phyloP scores from a whole-genome alignment of 2,329 filamentous ascomycete genomes.

The Septoria petroselini region DNA sequence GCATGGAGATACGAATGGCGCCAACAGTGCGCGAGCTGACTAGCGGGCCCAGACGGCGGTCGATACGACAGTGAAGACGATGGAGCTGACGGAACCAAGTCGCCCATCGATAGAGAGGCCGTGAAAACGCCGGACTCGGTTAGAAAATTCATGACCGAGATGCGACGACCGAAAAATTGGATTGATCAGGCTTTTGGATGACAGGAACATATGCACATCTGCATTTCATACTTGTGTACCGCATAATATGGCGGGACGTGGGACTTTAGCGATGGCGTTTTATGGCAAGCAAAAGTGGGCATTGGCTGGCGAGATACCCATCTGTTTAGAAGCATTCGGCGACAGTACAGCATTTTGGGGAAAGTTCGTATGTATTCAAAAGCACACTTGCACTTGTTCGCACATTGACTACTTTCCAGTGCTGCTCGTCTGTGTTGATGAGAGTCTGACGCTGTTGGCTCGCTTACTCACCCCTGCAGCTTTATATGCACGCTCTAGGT shows the following conservation, averaged over 20 bases:
- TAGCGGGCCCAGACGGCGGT: constrained; percentile 21
- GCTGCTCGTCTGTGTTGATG: background rate
- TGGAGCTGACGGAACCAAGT: constrained; percentile 13
- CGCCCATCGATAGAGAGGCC: constrained; percentile 22
- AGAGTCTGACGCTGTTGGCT: background rate
- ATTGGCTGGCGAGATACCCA: constrained; percentile 12
- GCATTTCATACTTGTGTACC: background rate
- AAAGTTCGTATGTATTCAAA: constrained; percentile 1
- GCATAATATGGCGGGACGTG: background rate
- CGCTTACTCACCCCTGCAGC: background rate
- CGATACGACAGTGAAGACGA: constrained; percentile 18
- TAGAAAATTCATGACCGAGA: constrained; percentile 23
- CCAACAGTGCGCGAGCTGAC: constrained; percentile 20
- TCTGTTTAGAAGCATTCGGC: constrained; percentile 11
- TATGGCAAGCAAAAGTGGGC: constrained; percentile 7
- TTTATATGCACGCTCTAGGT: background rate
- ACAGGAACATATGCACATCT: constrained; percentile 4
- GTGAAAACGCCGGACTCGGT: constrained; percentile 26
- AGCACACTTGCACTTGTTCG: background rate
- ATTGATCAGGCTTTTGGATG: constrained; percentile 28
- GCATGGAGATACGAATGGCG: constrained; percentile 19
- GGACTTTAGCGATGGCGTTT: constrained; percentile 20
- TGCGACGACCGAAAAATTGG: constrained; percentile 25
- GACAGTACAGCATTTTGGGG: constrained; percentile 12
- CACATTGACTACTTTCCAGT: background rate